Conservation (phyloP, 1,139 yeast species). For the Wickerhamomyces sp. region DNA sequence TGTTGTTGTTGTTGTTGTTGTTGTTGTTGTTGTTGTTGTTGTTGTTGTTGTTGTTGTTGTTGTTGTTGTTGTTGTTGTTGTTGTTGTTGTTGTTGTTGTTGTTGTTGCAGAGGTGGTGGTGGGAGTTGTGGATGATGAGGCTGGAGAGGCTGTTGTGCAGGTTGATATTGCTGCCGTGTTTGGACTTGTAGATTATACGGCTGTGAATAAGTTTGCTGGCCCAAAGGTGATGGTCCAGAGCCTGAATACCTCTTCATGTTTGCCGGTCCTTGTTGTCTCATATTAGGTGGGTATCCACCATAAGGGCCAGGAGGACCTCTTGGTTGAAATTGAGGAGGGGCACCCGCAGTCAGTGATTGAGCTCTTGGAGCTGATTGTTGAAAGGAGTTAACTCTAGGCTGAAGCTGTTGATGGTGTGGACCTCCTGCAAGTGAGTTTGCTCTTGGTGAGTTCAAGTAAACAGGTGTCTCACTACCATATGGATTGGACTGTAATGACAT, state of each 20-base stretch:
- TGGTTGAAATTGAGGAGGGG: constrained; percentile 3
- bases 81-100: constrained; percentile 3
- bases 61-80: background rate
- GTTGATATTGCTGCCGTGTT: background rate
- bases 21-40: too few species aligned
- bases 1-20: too few species aligned
- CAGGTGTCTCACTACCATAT: constrained; percentile 7
- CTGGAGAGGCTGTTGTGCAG: background rate
- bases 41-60: too few species aligned
- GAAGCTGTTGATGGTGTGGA: constrained; percentile 8
- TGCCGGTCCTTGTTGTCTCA: constrained; percentile 2
- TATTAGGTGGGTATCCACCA: constrained; percentile 7
- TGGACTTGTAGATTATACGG: background rate
- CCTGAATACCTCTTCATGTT: background rate
- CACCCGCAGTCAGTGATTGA: constrained; percentile 1
- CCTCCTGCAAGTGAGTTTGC: constrained; percentile 3
- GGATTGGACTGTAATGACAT: constrained; percentile 46
- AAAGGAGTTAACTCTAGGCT: constrained; percentile 1
- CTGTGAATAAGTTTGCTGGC: background rate
- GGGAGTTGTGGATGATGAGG: constrained; percentile 4
- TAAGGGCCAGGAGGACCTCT: constrained; percentile 5
- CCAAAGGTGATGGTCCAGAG: constrained; percentile 13
- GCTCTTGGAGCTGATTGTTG: constrained; percentile 3
- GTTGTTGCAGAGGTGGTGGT: constrained; percentile 2
- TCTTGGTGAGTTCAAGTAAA: constrained; percentile 3